Conservation (phyloP, 2,329 filamentous ascomycete species). For the Fusarium denticulatum region DNA sequence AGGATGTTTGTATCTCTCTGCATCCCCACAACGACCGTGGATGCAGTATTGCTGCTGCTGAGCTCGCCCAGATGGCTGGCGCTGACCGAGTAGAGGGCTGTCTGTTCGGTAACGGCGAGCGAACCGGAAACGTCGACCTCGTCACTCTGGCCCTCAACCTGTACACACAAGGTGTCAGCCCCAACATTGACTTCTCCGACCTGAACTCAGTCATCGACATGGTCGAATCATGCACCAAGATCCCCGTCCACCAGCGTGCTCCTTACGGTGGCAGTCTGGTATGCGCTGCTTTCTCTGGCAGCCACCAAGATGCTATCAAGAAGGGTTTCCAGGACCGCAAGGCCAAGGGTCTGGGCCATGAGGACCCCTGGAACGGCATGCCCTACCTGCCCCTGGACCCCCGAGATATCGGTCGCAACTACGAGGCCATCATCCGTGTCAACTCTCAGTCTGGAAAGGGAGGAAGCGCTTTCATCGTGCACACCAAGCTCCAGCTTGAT, state of each 20-base stretch:
- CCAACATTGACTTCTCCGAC: constrained; percentile 89
- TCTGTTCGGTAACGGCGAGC: constrained; percentile 89
- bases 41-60: constrained; percentile 87
- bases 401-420: constrained; percentile 92
- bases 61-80: constrained; percentile 95
- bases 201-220: constrained; percentile 86
- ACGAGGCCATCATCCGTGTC: constrained; percentile 97
- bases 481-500: constrained; percentile 88
- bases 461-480: constrained; percentile 92
- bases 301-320: constrained; percentile 95
- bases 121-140: constrained; percentile 94
- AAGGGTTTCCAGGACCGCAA: constrained; percentile 84
- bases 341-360: constrained; percentile 63
- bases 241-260: constrained; percentile 87
- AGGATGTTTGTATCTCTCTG: constrained; percentile 86
- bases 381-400: constrained; percentile 95
- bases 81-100: constrained; percentile 95
- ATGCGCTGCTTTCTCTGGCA: constrained; percentile 89
- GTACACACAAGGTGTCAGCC: constrained; percentile 88
- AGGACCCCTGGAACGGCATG: constrained; percentile 78
- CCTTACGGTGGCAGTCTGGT: constrained; percentile 93
- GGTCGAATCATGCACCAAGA: constrained; percentile 94
- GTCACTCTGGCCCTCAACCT: constrained; percentile 93
- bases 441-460: constrained; percentile 97
- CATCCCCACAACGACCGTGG: constrained; percentile 97